Evolutionary conservation across 2,329 filamentous ascomycete species (phyloP), one percentile per base, ranked within the genome.

Genomic region (Alternaria novae-zelandiae): DNA sequence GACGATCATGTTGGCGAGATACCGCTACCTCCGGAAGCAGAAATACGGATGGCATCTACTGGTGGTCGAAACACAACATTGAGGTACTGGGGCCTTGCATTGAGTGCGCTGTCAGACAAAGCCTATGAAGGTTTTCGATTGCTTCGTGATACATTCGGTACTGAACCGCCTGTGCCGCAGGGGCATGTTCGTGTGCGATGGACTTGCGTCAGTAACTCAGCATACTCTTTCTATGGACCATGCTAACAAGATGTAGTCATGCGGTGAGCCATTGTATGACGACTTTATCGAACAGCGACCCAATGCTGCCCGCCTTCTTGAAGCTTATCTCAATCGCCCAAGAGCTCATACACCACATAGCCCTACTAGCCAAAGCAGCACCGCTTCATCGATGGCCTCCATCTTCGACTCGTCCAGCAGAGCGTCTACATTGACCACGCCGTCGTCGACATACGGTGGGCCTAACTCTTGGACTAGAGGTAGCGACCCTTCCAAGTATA

Each of bases 221-320:
- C 41, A 26, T 10, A 30, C 4, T 17, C 10, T 43, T 17, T 11
- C 25, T 11, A 11, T 21, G 25, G 7, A 44, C 25, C 10, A 17
- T 57, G 13, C 64, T 68, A 50, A 67, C 46, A 10, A 4, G 1
- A 3, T 21, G 10, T 25, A 78, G 75, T 68, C 71, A 17, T 80
- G 77, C 51, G 78, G 78, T 20, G 70, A 76, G 23, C 45, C 66
- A 3, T 67, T 81, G 7, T 77, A 80, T 58, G 80, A 82, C 54
- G 80, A 82, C 66, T 82, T 78, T 53, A 67, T 78, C 49, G 80
- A 82, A 65, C 63, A 67, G 15, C 72, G 77, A 26, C 70, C 73
- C 6, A 80, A 80, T 17, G 80, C 80, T 46, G 80, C 80, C 10
- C 71, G 76, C 11, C 73, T 78, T n/a, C 68, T 82, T 0, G 79